These are phyloP conservation scores for Leccinum boreale DNA, from an alignment of 768 basidiomycete species.

Conservation along the genomic window DNA sequence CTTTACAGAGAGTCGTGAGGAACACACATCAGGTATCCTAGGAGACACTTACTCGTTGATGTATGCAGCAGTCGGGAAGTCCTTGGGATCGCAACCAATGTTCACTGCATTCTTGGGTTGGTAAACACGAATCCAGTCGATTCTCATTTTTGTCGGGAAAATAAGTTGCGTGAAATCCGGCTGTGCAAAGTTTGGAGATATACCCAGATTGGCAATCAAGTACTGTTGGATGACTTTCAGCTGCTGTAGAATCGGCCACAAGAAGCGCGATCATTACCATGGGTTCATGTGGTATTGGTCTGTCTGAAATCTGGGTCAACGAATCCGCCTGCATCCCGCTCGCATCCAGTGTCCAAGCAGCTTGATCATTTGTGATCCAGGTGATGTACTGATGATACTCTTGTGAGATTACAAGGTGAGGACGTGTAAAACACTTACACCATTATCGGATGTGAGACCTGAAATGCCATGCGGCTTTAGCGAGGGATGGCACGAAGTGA, in stretches of 20 bases:
- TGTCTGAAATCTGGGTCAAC: conserved; percentile 55
- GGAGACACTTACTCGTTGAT: conserved; percentile 58
- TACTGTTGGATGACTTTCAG: conserved; percentile 46
- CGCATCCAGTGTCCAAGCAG: conserved; percentile 68
- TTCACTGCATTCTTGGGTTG: conserved; percentile 69
- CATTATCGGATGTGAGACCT: conserved; percentile 37
- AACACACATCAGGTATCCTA: background rate
- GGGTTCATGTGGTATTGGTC: conserved; percentile 80
- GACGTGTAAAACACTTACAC: conserved; percentile 37
- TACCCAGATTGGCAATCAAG: conserved; percentile 80
- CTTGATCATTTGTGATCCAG: conserved; percentile 65
- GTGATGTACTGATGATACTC: conserved; percentile 57
- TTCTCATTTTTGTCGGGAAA: conserved; percentile 71
- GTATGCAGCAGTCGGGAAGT: conserved; percentile 78
- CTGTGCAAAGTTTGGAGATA: conserved; percentile 74
- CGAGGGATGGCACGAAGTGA: background rate
- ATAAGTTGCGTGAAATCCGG: conserved; percentile 69
- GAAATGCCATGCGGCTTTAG: background rate
- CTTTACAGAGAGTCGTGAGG: conserved; percentile 21
- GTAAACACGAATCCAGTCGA: conserved; percentile 92
- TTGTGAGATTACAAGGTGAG: conserved; percentile 5
- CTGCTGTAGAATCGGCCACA: background rate
- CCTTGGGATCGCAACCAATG: conserved; percentile 79
- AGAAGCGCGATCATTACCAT: conserved; percentile 48
- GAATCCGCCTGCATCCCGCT: conserved; percentile 58